Percentiles rank a stretch among this genome's conserved stretches.
Evolutionary conservation across 768 basidiomycete species (phyloP).

Genomic region (Sporobolomyces roseus): DNA sequence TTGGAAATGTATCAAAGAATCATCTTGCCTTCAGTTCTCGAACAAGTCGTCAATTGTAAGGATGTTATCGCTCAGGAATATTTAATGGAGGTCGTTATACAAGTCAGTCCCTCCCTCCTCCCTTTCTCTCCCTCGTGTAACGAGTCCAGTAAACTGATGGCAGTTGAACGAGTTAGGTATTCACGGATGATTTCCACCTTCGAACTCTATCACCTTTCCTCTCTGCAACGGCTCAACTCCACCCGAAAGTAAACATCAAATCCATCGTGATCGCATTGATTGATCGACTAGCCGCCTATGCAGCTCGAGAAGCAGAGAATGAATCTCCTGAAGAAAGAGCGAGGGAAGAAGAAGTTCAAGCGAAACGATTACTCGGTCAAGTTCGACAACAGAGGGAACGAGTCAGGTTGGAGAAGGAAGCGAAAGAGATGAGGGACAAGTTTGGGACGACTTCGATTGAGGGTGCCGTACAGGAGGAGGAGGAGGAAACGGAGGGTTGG

Average conservation of each 20-base stretch:
- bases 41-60: constrained; percentile 97
- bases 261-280: constrained; percentile 96
- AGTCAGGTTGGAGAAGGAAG: constrained; percentile 5
- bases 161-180: constrained; percentile 63
- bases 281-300: constrained; percentile 90
- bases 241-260: constrained; percentile 98
- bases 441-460: constrained; percentile 17
- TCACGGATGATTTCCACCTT: constrained; percentile 97
- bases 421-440: neutral
- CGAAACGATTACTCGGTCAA: constrained; percentile 77
- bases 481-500: constrained; percentile 35
- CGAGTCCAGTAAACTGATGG: neutral
- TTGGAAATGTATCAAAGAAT: constrained; percentile 78
- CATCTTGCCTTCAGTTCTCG: constrained; percentile 87
- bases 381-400: constrained; percentile 60
- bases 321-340: constrained; percentile 94
- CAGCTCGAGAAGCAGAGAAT: constrained; percentile 92
- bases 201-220: constrained; percentile 94
- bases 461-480: constrained; percentile 2
- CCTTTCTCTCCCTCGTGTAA: neutral
- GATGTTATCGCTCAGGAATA: constrained; percentile 99
- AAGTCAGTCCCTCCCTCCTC: constrained; percentile 55
- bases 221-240: constrained; percentile 88
- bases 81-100: constrained; percentile 98
- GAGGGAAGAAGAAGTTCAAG: constrained; percentile 86